These are phyloP conservation scores for Taiozyma sp. DNA, from an alignment of 1,139 yeast species.

Conservation along the genomic window DNA sequence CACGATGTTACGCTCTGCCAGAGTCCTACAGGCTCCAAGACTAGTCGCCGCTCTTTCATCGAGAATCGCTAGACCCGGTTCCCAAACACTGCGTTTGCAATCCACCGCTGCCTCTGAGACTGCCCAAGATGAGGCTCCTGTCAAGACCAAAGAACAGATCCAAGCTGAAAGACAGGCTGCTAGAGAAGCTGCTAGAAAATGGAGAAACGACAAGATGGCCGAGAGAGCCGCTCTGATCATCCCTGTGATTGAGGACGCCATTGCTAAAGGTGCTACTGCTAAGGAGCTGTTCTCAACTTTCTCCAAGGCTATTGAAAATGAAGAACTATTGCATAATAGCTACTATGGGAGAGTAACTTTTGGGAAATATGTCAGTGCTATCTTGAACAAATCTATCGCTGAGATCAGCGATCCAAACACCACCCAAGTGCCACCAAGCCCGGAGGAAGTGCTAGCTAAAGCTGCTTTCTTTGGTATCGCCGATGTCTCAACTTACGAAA, in stretches of 20 bases:
- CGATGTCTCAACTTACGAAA: slow-evolving; percentile 5
- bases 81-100: neutral
- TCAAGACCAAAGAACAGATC: neutral
- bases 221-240: neutral
- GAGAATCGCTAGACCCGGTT: neutral
- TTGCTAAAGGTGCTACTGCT: slow-evolving; percentile 3
- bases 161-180: neutral
- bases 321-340: slow-evolving; percentile 1
- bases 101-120: neutral
- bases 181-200: neutral
- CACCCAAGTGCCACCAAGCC: slow-evolving; percentile 14
- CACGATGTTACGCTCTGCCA: neutral
- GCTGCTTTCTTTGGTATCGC: slow-evolving; percentile 14
- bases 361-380: neutral
- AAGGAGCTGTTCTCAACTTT: slow-evolving; percentile 4
- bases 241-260: neutral
- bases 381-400: slow-evolving; percentile 10
- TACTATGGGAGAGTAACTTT: neutral
- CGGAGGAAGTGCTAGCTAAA: slow-evolving; percentile 18
- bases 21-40: neutral
- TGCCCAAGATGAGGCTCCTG: neutral
- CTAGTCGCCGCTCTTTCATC: neutral
- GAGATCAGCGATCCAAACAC: slow-evolving; percentile 13
- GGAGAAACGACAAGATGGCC: neutral
- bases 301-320: slow-evolving; percentile 4